Evolutionary conservation across 2,329 filamentous ascomycete species (phyloP).

Genomic region (Pseudocercospora fijiensis): DNA sequence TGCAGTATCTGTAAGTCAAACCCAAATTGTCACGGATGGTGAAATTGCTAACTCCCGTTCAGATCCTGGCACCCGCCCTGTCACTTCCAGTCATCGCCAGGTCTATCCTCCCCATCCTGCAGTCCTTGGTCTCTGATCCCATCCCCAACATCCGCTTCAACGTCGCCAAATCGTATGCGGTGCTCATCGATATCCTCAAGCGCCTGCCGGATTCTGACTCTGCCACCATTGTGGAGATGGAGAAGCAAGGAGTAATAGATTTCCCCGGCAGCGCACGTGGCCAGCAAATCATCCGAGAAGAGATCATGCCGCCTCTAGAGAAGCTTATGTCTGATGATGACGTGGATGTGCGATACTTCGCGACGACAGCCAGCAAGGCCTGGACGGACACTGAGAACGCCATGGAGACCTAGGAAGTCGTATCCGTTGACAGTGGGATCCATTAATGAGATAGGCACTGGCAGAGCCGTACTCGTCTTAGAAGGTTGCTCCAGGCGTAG

Average conservation of each 20-base stretch:
- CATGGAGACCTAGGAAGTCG: slow-evolving; percentile 38
- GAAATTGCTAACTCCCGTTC: slow-evolving; percentile 19
- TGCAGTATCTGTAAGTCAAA: slow-evolving; percentile 80
- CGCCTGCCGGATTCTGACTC: slow-evolving; percentile 78
- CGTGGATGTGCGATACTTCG: slow-evolving; percentile 97
- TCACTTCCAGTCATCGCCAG: slow-evolving; percentile 89
- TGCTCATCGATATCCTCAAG: slow-evolving; percentile 87
- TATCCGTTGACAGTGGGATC: slow-evolving; percentile 5
- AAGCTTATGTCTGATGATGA: slow-evolving; percentile 97
- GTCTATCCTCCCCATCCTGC: slow-evolving; percentile 92
- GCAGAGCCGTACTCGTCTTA: background rate
- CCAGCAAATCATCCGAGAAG: slow-evolving; percentile 42
- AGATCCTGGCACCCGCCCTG: slow-evolving; percentile 93
- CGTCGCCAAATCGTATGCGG: slow-evolving; percentile 93
- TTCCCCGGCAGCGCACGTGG: slow-evolving; percentile 46
- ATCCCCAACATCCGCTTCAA: slow-evolving; percentile 99
- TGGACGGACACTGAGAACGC: slow-evolving; percentile 38
- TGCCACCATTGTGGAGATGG: slow-evolving; percentile 72
- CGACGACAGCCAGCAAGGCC: slow-evolving; percentile 74
- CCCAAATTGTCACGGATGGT: background rate
- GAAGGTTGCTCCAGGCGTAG: background rate
- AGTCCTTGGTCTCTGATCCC: slow-evolving; percentile 87
- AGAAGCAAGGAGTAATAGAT: slow-evolving; percentile 68
- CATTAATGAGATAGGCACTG: background rate
- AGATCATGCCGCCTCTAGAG: slow-evolving; percentile 84